A percentile compares a stretch with the other conserved stretches of the same genome.
These are phyloP conservation scores for Pelagomonas calceolata DNA, from an alignment of 108 stramenopile genomes.

Conservation along the genomic window DNA sequence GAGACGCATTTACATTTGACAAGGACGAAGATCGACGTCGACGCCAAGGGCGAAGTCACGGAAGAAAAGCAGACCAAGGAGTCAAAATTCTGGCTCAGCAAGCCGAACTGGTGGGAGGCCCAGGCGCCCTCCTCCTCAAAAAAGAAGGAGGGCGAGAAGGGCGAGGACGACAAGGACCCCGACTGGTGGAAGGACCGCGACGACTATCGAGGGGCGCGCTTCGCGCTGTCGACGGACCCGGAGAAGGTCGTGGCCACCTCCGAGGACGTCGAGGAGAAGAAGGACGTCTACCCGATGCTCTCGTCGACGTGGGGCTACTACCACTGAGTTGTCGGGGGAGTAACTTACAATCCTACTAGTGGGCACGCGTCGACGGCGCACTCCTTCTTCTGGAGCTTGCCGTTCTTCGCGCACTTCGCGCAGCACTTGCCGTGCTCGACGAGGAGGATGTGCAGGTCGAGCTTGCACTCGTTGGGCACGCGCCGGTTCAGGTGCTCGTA, in stretches of 20 bases:
- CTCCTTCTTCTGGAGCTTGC: slow-evolving; percentile 39
- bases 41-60: no score
- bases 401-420: slow-evolving; percentile 53
- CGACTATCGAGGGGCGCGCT: no score
- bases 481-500: slow-evolving; percentile 52
- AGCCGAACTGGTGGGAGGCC: slow-evolving; percentile 12
- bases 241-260: slow-evolving; percentile 2
- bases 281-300: background rate
- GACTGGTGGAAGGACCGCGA: background rate
- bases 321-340: no score
- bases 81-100: slow-evolving; percentile 3
- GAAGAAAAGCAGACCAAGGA: background rate
- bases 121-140: no score
- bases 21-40: background rate
- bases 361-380: no score
- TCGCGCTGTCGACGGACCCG: no score
- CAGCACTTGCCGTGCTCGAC: slow-evolving; percentile 60
- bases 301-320: no score
- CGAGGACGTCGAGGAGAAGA: slow-evolving; percentile 3
- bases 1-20: slow-evolving; percentile 2
- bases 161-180: background rate
- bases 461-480: slow-evolving; percentile 45
- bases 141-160: no score
- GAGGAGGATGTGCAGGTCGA: slow-evolving; percentile 59
- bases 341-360: no score